Evolutionary conservation across 805 yeast genomes (phyloP).

Genomic region (Ogataea glucozyma): DNA sequence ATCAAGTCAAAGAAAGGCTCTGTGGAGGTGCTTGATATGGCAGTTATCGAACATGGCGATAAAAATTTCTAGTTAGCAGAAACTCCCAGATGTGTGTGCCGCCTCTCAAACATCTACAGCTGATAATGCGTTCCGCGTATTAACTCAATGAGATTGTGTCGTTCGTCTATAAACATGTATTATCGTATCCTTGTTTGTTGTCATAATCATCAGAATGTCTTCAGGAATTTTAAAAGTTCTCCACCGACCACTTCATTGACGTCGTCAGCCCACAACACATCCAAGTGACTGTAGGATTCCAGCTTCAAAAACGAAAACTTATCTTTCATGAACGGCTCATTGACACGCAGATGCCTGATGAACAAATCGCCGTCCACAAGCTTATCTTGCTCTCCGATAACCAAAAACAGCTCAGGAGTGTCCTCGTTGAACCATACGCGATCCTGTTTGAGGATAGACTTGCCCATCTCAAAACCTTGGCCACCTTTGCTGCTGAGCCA

Average conservation of each 20-base stretch:
- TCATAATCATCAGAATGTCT: slow-evolving; percentile 1
- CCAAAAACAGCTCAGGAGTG: slow-evolving; percentile 62
- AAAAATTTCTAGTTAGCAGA: slow-evolving; percentile 19
- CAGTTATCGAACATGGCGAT: slow-evolving; percentile 70
- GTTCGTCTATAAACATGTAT: no score
- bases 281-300: slow-evolving; percentile 77
- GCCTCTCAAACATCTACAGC: no score
- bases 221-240: slow-evolving; percentile 39
- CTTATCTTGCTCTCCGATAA: slow-evolving; percentile 71
- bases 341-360: slow-evolving; percentile 58
- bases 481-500: slow-evolving; percentile 66
- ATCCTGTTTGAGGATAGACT: slow-evolving; percentile 54
- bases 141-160: no score
- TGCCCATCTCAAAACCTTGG: slow-evolving; percentile 42
- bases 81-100: no score
- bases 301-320: slow-evolving; percentile 45
- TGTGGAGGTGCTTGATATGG: slow-evolving; percentile 85
- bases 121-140: no score
- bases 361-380: slow-evolving; percentile 76
- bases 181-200: no score
- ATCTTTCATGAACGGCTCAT: slow-evolving; percentile 50
- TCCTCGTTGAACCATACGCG: slow-evolving; percentile 53
- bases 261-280: slow-evolving; percentile 90
- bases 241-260: slow-evolving; percentile 65
- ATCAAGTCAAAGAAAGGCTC: slow-evolving; percentile 62